Evolutionary conservation across 2,329 filamentous ascomycete species (phyloP).

Genomic region (Nemania serpens): DNA sequence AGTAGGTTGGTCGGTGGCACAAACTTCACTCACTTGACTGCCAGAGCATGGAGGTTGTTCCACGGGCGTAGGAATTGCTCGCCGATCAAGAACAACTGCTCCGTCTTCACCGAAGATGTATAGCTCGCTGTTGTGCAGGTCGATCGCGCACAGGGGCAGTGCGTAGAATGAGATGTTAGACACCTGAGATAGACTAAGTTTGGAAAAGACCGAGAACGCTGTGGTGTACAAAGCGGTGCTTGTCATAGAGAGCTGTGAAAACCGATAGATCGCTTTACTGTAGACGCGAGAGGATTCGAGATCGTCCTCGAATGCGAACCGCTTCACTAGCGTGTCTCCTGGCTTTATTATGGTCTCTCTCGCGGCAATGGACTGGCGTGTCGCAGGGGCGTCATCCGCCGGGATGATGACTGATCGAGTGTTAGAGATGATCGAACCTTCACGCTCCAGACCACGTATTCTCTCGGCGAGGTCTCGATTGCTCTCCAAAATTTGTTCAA

Average conservation of each 20-base stretch:
- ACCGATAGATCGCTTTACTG: not conserved
- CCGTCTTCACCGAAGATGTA: slow-evolving; percentile 8
- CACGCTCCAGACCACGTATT: slow-evolving; percentile 8
- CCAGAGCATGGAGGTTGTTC: no score
- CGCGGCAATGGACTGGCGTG: not conserved
- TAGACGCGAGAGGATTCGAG: slow-evolving; percentile 10
- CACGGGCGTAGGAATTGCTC: not conserved
- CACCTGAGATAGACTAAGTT: slow-evolving; percentile 1
- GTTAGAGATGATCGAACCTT: slow-evolving; percentile 4
- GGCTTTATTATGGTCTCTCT: not conserved
- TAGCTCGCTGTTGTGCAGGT: slow-evolving; percentile 9
- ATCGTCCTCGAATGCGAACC: slow-evolving; percentile 7
- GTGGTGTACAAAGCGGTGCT: slow-evolving; percentile 9
- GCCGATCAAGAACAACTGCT: not conserved
- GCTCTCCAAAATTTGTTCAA: slow-evolving; percentile 3
- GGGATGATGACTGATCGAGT: slow-evolving; percentile 1
- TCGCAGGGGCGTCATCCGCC: not conserved
- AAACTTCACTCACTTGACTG: no score
- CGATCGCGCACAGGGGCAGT: slow-evolving; percentile 4
- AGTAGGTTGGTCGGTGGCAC: no score
- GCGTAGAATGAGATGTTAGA: slow-evolving; percentile 8
- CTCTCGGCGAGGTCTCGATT: slow-evolving; percentile 8
- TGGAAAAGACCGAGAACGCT: not conserved
- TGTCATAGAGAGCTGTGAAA: not conserved
- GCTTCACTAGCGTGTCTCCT: not conserved